Conservation (phyloP, 805 yeast species). For the Starmerella bombicola region DNA sequence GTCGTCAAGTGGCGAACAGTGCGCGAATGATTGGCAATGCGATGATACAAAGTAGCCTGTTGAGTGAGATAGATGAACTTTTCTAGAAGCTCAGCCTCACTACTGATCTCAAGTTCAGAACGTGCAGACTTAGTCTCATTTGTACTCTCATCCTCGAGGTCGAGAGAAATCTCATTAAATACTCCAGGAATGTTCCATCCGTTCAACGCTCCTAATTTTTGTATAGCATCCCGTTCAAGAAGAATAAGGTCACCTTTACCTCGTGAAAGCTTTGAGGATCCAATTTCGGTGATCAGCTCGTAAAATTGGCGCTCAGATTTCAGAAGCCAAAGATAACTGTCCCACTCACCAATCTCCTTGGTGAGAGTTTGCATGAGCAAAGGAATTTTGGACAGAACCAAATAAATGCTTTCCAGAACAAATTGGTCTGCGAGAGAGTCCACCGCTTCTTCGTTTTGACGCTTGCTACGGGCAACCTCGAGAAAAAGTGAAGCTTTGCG, state of each 20-base stretch:
- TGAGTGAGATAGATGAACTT: conserved; percentile 45
- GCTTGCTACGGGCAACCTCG: conserved; percentile 24
- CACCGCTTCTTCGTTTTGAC: conserved; percentile 3
- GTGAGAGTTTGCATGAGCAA: conserved; percentile 15
- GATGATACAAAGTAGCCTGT: conserved; percentile 41
- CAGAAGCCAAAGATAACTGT: conserved; percentile 30
- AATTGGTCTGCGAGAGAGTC: conserved; percentile 25
- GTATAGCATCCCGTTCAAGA: conserved; percentile 31
- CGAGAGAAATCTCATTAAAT: conserved; percentile 24
- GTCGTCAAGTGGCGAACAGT: conserved; percentile 62
- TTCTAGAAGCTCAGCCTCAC: conserved; percentile 30
- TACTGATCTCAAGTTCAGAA: conserved; percentile 17
- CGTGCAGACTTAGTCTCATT: not conserved
- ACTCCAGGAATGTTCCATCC: conserved; percentile 27
- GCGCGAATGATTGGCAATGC: conserved; percentile 43
- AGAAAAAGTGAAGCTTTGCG: conserved; percentile 29
- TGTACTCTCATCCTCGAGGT: conserved; percentile 5
- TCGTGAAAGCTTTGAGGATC: conserved; percentile 25
- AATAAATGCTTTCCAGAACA: conserved; percentile 6
- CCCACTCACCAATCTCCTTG: conserved; percentile 16
- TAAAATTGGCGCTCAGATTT: conserved; percentile 34
- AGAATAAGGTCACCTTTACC: conserved; percentile 35
- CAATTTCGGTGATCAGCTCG: conserved; percentile 24
- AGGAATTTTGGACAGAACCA: conserved; percentile 13
- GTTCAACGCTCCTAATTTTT: conserved; percentile 22